A percentile compares a stretch with the other conserved stretches of the same genome.
phyloP scores from a whole-genome alignment of 805 yeast genomes.

The Priceomyces castillae region DNA sequence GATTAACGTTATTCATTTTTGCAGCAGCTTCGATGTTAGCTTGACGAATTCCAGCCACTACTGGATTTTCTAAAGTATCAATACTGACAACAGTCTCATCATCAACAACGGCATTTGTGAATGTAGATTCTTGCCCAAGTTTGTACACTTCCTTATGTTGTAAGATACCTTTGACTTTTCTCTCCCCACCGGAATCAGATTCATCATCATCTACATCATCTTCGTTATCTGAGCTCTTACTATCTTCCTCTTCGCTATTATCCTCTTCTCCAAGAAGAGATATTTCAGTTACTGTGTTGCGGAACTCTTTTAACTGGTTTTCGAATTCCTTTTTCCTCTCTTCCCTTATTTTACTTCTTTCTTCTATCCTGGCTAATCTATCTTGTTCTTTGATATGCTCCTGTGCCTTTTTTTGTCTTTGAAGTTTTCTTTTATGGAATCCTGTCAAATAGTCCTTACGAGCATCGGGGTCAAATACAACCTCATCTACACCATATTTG shows the following conservation, averaged over 20 bases:
- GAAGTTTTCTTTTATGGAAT: conserved; percentile 88
- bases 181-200: conserved; percentile 11
- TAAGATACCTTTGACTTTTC: conserved; percentile 36
- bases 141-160: conserved; percentile 43
- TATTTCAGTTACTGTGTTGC: conserved; percentile 40
- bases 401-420: conserved; percentile 83
- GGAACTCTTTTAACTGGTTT: conserved; percentile 57
- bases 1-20: conserved; percentile 66
- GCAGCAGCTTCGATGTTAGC: conserved; percentile 46
- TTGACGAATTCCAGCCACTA: conserved; percentile 27
- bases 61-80: conserved; percentile 46
- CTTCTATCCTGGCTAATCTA: conserved; percentile 67
- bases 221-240: conserved; percentile 40
- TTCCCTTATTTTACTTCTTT: conserved; percentile 66
- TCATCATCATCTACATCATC: conserved; percentile 18
- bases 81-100: conserved; percentile 44
- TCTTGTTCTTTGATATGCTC: conserved; percentile 76
- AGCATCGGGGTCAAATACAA: conserved; percentile 76
- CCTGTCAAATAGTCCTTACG: conserved; percentile 87
- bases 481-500: conserved; percentile 75
- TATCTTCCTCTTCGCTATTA: conserved; percentile 13
- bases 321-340: conserved; percentile 68
- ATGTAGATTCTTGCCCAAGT: conserved; percentile 20
- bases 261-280: conserved; percentile 21
- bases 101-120: conserved; percentile 38